Evolutionary conservation across 2,329 filamentous ascomycete species (phyloP).

Genomic region (Sordariomycetes sp.): DNA sequence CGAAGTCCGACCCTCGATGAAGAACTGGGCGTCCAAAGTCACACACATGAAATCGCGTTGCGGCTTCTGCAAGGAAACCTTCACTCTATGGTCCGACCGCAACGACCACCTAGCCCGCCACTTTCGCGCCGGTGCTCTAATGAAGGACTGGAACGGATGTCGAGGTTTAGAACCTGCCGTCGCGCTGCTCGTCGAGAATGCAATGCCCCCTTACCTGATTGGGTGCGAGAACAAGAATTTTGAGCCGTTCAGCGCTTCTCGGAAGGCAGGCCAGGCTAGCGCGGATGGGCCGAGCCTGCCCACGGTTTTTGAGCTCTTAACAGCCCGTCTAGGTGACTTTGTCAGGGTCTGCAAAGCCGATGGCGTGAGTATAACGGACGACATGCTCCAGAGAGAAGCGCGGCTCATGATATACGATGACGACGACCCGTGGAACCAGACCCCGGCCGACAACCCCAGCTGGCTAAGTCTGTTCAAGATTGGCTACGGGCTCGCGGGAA

Average conservation of each 20-base stretch:
- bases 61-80: conserved; percentile 20
- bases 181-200: conserved; percentile 21
- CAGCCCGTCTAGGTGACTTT: not conserved
- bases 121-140: conserved; percentile 21
- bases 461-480: conserved; percentile 14
- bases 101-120: conserved; percentile 23
- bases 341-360: not conserved
- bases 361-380: conserved; percentile 16
- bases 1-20: conserved; percentile 24
- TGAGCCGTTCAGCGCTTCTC: conserved; percentile 15
- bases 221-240: conserved; percentile 20
- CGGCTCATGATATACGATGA: conserved; percentile 15
- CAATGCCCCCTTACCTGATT: conserved; percentile 25
- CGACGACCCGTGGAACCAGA: conserved; percentile 26
- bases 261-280: not conserved
- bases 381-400: conserved; percentile 17
- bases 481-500: not conserved
- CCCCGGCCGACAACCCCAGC: conserved; percentile 18
- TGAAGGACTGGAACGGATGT: conserved; percentile 25
- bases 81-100: conserved; percentile 19
- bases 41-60: conserved; percentile 17
- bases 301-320: not conserved
- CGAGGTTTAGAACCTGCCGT: conserved; percentile 22
- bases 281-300: conserved; percentile 5
- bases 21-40: conserved; percentile 20